Conservation (phyloP, 371 early-diverging fungal species). For the Lichtheimia corymbifera region DNA sequence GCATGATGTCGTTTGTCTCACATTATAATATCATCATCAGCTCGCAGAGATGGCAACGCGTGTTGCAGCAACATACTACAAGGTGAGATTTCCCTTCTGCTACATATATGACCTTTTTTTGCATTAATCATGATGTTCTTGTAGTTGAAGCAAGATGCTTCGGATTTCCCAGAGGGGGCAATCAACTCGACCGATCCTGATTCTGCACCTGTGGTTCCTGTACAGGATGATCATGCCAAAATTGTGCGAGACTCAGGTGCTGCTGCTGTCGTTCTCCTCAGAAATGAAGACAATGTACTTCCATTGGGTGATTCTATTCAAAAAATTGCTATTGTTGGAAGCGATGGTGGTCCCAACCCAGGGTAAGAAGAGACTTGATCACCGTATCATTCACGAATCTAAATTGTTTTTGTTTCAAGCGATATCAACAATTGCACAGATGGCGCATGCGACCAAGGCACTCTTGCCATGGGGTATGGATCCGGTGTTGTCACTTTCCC, state of each 20-base stretch:
- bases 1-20: background rate
- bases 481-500: conserved; percentile 61
- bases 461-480: conserved; percentile 66
- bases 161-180: conserved; percentile 4
- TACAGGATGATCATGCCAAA: conserved; percentile 28
- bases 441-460: conserved; percentile 53
- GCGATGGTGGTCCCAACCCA: conserved; percentile 33
- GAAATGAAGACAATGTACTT: conserved; percentile 42
- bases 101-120: background rate
- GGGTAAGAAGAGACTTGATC: background rate
- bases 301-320: conserved; percentile 26
- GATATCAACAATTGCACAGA: conserved; percentile 52
- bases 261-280: conserved; percentile 52
- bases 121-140: background rate
- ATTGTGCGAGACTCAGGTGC: conserved; percentile 47
- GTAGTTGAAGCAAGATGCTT: conserved; percentile 28
- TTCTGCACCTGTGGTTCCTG: conserved; percentile 2
- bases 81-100: conserved; percentile 1
- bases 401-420: conserved; percentile 15
- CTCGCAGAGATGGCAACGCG: conserved; percentile 58
- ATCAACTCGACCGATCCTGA: background rate
- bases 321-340: conserved; percentile 48
- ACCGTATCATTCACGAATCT: background rate
- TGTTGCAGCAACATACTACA: conserved; percentile 56
- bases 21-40: conserved; percentile 2